Percentiles rank a stretch among this genome's conserved stretches.
These are phyloP conservation scores for Helotiales sp. DNA, from an alignment of 2,329 filamentous ascomycete genomes.

Conservation along the genomic window DNA sequence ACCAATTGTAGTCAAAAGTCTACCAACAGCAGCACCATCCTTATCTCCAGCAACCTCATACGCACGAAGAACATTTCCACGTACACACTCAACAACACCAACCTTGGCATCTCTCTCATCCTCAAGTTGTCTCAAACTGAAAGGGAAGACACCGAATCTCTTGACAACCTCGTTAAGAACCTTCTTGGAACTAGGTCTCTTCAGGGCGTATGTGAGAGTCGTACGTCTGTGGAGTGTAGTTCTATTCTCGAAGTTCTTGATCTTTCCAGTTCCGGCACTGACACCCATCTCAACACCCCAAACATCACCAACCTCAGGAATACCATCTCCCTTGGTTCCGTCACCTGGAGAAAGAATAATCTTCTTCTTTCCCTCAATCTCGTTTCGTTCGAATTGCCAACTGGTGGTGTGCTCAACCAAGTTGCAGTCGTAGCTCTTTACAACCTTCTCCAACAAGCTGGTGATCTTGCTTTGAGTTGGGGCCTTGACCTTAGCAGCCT, in stretches of 20 bases:
- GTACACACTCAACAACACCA: constrained; percentile 95
- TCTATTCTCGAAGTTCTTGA: constrained; percentile 87
- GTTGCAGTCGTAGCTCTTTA: constrained; percentile 87
- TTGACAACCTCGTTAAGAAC: constrained; percentile 93
- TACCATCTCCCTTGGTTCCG: constrained; percentile 87
- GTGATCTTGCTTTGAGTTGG: constrained; percentile 88
- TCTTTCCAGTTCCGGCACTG: constrained; percentile 88
- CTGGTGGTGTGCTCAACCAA: constrained; percentile 97
- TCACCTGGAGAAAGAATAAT: constrained; percentile 89
- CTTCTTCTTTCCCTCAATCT: constrained; percentile 95
- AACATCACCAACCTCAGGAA: constrained; percentile 87
- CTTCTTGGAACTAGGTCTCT: constrained; percentile 91
- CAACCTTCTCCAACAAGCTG: constrained; percentile 85
- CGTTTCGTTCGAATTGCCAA: constrained; percentile 95
- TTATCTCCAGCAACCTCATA: constrained; percentile 97
- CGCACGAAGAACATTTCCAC: constrained; percentile 88
- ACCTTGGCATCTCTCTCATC: constrained; percentile 96
- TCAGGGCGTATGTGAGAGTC: constrained; percentile 87
- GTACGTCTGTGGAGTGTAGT: constrained; percentile 93
- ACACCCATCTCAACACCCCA: constrained; percentile 98
- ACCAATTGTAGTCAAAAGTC: constrained; percentile 92
- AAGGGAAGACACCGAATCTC: constrained; percentile 97
- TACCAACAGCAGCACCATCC: constrained; percentile 81
- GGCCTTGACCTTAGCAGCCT: constrained; percentile 81
- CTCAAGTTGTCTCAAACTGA: constrained; percentile 94